Base-by-base conservation (phyloP, 2,329 filamentous ascomycete genomes). In the Talaromyces amestolkiae region DNA sequence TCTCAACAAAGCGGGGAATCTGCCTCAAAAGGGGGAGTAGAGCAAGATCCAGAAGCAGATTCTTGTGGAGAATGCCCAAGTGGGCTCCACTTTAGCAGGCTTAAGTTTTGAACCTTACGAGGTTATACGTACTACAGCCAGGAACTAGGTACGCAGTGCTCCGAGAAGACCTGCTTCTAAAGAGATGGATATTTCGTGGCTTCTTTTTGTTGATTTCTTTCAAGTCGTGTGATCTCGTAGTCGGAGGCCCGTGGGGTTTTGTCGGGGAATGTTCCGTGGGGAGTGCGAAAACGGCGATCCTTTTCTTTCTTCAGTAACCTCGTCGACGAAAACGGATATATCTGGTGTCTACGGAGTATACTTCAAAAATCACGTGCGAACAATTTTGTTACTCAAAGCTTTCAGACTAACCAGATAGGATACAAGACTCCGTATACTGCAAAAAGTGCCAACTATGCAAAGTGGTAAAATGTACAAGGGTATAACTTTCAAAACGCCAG, bases 101-200 rank as follows among this genome's bases (percentile, higher is more conserved):
- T 7, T 2, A 51, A 17, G 22, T 17, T 27, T 22, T 35, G 27
- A 54, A 54, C 51, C 51, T 19, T 54, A 54, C 35, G 51, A 39
- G 53, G 33, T 56, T 56, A 56, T 56, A 22, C 31, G 19, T 22
- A 39, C 33, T 22, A 33, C 31, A 5, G 27, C 35, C 31, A 35
- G 51, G 27, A 54, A 54, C 31, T 56, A 56, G 53, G 53, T 37
- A 39, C n/a, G 53, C 53, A 37, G n/a, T 56, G 53, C 53, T 37
- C 53, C 53, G 53, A 22, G 51, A 37, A 37, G 0, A 15, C 39
- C 4, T 41, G 15, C 39, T 22, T 45, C 19, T 19, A 47, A 8
- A 3, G 3, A 37, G 35, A 13, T 37, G 1, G 13, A 11, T 37
- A 31, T 7, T 31, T 31, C 4, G 27, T 31, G 7, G 7, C 27